Base-by-base conservation (phyloP, 371 early-diverging fungal species). In the Chytridium lagenaria region DNA sequence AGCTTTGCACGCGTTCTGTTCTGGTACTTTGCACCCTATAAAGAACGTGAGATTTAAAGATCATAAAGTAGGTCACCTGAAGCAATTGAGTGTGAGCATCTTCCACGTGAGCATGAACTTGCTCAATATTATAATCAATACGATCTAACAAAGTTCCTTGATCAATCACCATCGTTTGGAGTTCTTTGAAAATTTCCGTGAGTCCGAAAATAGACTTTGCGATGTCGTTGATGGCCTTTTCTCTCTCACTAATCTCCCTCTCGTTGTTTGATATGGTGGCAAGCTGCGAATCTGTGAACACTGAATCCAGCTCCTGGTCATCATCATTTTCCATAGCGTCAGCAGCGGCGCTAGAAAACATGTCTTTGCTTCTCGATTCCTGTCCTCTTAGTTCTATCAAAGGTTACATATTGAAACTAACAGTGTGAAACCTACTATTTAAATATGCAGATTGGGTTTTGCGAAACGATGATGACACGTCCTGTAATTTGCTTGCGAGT, bases 81-180 rank as follows among this genome's bases (percentile, higher is more conserved):
- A 89, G 86, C 61, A 98, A 85, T 79, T 98, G 91, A 50, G 89
- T 88, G 59, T 91, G 92, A 0, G 96, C 99, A 12, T 89, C 86
- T 69, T 94, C 91, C 19, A 95, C 87, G 75, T 94, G 89, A 10
- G 91, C 86, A 23, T 79, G 83, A 1, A 93, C 89, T 69, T 92
- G 92, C 75, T 98, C 98, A 50, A 98, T 91, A 78, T 98, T 97
- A 77, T 92, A 98, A 81, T 98, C 99, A 70, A 98, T 98, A 30
- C 99, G 90, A 83, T 98, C 99, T 51, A 98, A 84, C 74, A 98
- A 77, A 1, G 96, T 94, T 0, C 99, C 99, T 80, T 98, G 99
- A 79, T 97, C 97, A 71, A 98, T 96, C 23, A 98, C 94, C 87
- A 98, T 88, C 23, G 91, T 89, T 73, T 97, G 95, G 76, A 98